Percentiles rank a stretch among this genome's conserved stretches.
These are phyloP conservation scores for Pseudonectria foliicola DNA, from an alignment of 2,329 filamentous ascomycete genomes.

Conservation along the genomic window DNA sequence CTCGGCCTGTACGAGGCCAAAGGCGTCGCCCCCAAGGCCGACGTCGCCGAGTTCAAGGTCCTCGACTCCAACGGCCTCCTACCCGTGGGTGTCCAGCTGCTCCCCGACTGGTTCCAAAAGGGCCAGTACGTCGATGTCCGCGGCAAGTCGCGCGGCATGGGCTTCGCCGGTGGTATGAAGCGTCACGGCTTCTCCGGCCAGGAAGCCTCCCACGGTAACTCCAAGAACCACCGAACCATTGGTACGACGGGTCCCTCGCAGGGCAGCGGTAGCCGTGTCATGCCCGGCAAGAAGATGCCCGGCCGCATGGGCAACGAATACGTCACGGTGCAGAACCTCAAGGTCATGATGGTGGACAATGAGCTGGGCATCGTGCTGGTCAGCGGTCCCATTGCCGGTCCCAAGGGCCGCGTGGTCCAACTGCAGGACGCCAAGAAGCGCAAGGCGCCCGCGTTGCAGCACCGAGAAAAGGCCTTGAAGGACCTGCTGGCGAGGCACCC, in stretches of 20 bases:
- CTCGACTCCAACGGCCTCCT: slow-evolving; percentile 65
- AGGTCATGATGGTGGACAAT: slow-evolving; percentile 79
- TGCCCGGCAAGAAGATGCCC: slow-evolving; percentile 97
- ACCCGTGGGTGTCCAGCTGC: slow-evolving; percentile 66
- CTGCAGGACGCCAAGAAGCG: slow-evolving; percentile 91
- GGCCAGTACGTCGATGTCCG: slow-evolving; percentile 88
- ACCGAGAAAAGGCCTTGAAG: slow-evolving; percentile 39
- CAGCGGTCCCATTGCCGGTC: slow-evolving; percentile 78
- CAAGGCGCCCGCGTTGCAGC: slow-evolving; percentile 44
- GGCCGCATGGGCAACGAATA: slow-evolving; percentile 88
- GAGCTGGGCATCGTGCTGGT: slow-evolving; percentile 84
- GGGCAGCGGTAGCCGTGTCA: slow-evolving; percentile 83
- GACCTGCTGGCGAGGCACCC: slow-evolving; percentile 40
- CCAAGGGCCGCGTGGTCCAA: slow-evolving; percentile 77
- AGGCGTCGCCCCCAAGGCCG: slow-evolving; percentile 74
- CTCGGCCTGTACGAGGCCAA: slow-evolving; percentile 83
- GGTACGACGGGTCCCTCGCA: slow-evolving; percentile 86
- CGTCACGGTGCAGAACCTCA: slow-evolving; percentile 86
- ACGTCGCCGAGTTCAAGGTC: slow-evolving; percentile 83
- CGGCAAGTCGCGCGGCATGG: slow-evolving; percentile 75
- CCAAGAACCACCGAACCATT: slow-evolving; percentile 85
- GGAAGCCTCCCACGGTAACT: slow-evolving; percentile 89
- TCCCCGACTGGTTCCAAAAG: slow-evolving; percentile 83
- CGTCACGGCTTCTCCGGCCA: slow-evolving; percentile 84
- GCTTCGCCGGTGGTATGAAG: slow-evolving; percentile 98